Base-by-base conservation (phyloP, 1,284 basidiomycete genomes). In the Apiotrichum domesticum region DNA sequence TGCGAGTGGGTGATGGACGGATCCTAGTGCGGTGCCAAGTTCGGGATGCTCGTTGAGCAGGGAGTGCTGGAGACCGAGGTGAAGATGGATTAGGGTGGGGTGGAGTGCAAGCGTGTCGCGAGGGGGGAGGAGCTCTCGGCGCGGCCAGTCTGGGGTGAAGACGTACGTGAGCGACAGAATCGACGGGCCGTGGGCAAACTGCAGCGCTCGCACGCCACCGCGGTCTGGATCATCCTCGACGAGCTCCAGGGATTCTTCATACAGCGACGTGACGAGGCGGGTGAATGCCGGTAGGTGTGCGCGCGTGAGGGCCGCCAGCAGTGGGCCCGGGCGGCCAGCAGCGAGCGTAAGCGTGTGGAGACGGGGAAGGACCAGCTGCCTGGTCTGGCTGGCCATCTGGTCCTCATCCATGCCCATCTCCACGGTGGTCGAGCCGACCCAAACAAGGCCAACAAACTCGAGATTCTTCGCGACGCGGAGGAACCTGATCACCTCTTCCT, bases 311-410 rank as follows among this genome's bases (percentile, higher is more conserved):
- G 82, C 78, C 33, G 81, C 74, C 64, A 90, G 78, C 33, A 89
- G 76, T 13, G 83, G 81, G 1, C 86, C 87, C 2, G 79, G 80
- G 40, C 84, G 83, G 70, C 87, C 83, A 5, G 85, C 85, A 15
- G 88, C 76, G 10, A 91, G 68, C 11, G 83, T 81, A 21, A 92
- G 73, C 8, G 82, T 84, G 56, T 81, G 82, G 7, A 93, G 80
- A 51, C 76, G 79, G 3, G 81, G 80, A 7, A 92, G 80, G 57
- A 79, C 63, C 11, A 88, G 40, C 32, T 32, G 37, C 9, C 37
- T 29, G 5, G 53, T 41, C 0, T 51, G 13, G 1, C 40, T 32
- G 21, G 21, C 21, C 21, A 21, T 21, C 21, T 21, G 21, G 21
- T 21, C 21, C 3, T 41, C 5, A 11, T 51, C 50, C 3, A 35